These are phyloP conservation scores for Nemania sp. DNA, from an alignment of 2,329 filamentous ascomycete species.

Conservation along the genomic window DNA sequence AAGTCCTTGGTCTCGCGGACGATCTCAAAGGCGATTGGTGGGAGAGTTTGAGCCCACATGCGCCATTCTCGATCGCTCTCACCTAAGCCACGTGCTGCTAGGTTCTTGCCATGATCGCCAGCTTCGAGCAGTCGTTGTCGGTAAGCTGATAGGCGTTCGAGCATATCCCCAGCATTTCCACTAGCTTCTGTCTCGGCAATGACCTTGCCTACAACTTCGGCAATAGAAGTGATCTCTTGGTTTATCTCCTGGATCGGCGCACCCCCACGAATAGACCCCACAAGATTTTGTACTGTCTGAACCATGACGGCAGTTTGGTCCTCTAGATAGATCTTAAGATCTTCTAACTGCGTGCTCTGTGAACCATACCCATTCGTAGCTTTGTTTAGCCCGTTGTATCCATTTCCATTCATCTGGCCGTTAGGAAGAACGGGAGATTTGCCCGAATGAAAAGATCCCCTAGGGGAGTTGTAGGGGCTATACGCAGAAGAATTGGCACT, in stretches of 20 bases:
- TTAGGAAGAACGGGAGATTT: constrained; percentile 45
- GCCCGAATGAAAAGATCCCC: constrained; percentile 64
- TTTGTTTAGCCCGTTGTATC: constrained; percentile 49
- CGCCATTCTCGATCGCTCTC: constrained; percentile 68
- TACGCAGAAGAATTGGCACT: constrained; percentile 80
- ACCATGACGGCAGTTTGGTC: constrained; percentile 84
- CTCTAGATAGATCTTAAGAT: constrained; percentile 79
- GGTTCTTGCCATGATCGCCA: constrained; percentile 69
- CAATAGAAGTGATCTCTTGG: constrained; percentile 77
- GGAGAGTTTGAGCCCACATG: constrained; percentile 76
- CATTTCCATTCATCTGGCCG: constrained; percentile 53
- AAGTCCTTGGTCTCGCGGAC: constrained; percentile 85
- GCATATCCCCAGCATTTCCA: constrained; percentile 64
- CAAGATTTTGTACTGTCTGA: constrained; percentile 84
- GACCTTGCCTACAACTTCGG: constrained; percentile 76
- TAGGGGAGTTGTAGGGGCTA: constrained; percentile 77
- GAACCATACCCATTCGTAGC: constrained; percentile 56
- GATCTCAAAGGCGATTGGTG: constrained; percentile 88
- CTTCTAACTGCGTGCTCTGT: constrained; percentile 59
- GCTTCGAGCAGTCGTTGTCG: constrained; percentile 74
- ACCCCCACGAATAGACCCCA: constrained; percentile 76
- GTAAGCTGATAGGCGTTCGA: constrained; percentile 70
- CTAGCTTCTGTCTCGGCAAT: constrained; percentile 72
- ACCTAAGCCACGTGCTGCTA: constrained; percentile 64
- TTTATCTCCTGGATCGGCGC: constrained; percentile 73